phyloP scores from a whole-genome alignment of 345 rosid species.

The Brassica incana region DNA sequence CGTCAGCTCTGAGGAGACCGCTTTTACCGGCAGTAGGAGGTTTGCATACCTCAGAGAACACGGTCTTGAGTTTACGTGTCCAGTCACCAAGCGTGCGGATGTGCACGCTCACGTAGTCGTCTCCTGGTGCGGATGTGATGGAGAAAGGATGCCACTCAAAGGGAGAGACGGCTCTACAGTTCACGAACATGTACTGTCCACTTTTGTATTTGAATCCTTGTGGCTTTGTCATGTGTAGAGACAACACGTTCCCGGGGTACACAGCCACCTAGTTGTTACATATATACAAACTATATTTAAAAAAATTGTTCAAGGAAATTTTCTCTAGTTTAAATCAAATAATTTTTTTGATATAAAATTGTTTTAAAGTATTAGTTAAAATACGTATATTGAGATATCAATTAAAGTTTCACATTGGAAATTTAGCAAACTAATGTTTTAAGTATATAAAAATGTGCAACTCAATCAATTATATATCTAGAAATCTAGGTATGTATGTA shows the following conservation, averaged over 20 bases:
- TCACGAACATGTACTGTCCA: constrained; percentile 93
- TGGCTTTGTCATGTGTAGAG: constrained; percentile 84
- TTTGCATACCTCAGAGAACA: constrained; percentile 78
- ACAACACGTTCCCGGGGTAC: constrained; percentile 79
- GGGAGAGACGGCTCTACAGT: constrained; percentile 77
- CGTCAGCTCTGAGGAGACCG: constrained; percentile 70
- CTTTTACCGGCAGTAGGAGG: constrained; percentile 63
- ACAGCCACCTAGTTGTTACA: constrained; percentile 58
- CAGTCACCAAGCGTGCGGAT: constrained; percentile 86
- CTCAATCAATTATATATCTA: not conserved
- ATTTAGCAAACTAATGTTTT: not conserved
- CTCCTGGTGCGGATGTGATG: constrained; percentile 87
- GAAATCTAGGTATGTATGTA: not conserved
- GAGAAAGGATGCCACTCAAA: constrained; percentile 98
- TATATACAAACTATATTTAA: not conserved
- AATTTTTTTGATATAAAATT: not conserved
- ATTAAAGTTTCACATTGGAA: not conserved
- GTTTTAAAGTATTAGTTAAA: not conserved
- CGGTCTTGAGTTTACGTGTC: constrained; percentile 74
- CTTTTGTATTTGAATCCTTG: constrained; percentile 85
- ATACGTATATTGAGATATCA: not conserved
- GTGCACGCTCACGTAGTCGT: constrained; percentile 82
- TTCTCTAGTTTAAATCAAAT: not conserved
- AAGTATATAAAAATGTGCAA: not conserved
- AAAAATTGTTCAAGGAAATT: not conserved